A percentile compares a stretch with the other conserved stretches of the same genome.
These are phyloP conservation scores for Pythium angustatum DNA, from an alignment of 352 stramenopile species.

Conservation along the genomic window DNA sequence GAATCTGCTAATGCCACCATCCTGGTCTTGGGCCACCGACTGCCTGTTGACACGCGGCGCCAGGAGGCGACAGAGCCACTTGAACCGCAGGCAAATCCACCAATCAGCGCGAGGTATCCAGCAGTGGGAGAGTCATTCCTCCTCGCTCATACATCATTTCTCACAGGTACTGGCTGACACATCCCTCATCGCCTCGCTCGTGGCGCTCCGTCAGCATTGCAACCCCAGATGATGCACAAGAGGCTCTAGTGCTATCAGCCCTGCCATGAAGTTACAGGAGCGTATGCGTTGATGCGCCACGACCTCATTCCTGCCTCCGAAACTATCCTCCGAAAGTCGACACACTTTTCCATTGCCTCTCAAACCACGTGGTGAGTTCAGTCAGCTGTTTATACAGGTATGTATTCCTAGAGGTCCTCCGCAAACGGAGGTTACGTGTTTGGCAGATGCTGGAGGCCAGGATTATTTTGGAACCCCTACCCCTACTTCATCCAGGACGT, in stretches of 20 bases:
- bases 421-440: constrained; percentile 27
- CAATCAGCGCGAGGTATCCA: constrained; percentile 26
- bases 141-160: constrained; percentile 1
- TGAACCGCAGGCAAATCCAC: constrained; percentile 14
- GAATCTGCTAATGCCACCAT: constrained; percentile 7
- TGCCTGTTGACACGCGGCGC: constrained; percentile 27
- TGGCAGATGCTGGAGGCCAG: too few species aligned
- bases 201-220: not conserved
- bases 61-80: constrained; percentile 18
- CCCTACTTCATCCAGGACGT: too few species aligned
- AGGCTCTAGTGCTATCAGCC: too few species aligned
- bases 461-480: too few species aligned
- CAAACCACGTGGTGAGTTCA: constrained; percentile 8
- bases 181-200: not conserved
- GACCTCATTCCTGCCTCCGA: not conserved
- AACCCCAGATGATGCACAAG: too few species aligned
- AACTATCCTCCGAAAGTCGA: not conserved
- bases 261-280: not conserved
- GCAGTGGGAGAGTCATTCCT: constrained; percentile 26
- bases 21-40: constrained; percentile 13
- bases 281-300: not conserved
- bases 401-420: constrained; percentile 1
- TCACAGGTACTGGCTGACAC: not conserved
- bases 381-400: constrained; percentile 19
- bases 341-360: not conserved